phyloP scores from a whole-genome alignment of 1,139 yeast species.

The Taphrina confusa region DNA sequence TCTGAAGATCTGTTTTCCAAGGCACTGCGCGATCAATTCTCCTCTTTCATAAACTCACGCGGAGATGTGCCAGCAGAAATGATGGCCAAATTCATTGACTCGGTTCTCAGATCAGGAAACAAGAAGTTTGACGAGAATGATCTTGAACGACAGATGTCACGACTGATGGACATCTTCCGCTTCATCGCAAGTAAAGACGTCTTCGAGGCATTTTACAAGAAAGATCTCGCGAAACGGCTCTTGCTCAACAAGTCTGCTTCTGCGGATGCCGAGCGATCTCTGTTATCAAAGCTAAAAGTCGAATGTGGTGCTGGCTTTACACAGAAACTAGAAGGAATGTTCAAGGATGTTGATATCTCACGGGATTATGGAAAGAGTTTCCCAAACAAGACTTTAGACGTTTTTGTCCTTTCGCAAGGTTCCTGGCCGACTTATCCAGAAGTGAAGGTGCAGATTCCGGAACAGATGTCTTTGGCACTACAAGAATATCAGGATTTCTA shows the following conservation, averaged over 20 bases:
- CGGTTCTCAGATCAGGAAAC: slow-evolving; percentile 43
- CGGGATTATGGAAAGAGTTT: slow-evolving; percentile 39
- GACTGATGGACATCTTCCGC: slow-evolving; percentile 43
- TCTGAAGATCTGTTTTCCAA: slow-evolving; percentile 37
- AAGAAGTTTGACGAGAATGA: slow-evolving; percentile 40
- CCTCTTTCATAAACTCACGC: slow-evolving; percentile 42
- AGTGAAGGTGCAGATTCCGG: slow-evolving; percentile 43
- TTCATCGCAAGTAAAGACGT: slow-evolving; percentile 47
- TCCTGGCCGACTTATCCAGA: slow-evolving; percentile 48
- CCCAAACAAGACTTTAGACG: slow-evolving; percentile 41
- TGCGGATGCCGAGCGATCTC: slow-evolving; percentile 43
- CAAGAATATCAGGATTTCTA: slow-evolving; percentile 43
- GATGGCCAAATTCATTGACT: slow-evolving; percentile 49
- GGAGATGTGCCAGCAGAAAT: slow-evolving; percentile 43
- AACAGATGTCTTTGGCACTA: slow-evolving; percentile 41
- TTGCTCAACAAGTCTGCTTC: slow-evolving; percentile 44
- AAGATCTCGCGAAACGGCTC: slow-evolving; percentile 48
- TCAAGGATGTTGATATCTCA: slow-evolving; percentile 46
- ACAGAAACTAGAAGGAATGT: slow-evolving; percentile 46
- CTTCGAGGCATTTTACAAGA: slow-evolving; percentile 47
- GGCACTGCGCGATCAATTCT: slow-evolving; percentile 42
- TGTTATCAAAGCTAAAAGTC: slow-evolving; percentile 43
- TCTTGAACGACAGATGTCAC: slow-evolving; percentile 40
- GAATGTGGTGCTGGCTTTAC: slow-evolving; percentile 47
- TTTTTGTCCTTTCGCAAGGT: slow-evolving; percentile 45